These are phyloP conservation scores for Penicillium herquei DNA, from an alignment of 495 filamentous ascomycete species.

Conservation along the genomic window DNA sequence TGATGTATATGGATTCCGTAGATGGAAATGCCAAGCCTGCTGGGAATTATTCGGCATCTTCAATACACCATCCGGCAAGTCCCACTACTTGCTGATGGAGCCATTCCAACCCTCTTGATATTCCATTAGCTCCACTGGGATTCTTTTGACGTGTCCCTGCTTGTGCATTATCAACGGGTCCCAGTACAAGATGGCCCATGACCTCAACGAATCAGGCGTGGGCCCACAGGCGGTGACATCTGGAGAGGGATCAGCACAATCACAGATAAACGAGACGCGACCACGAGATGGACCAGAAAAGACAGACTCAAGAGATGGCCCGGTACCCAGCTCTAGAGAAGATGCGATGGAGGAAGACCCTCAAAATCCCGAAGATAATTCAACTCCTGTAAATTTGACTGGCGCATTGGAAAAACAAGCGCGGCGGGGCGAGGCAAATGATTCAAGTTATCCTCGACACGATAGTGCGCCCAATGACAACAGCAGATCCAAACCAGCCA, in stretches of 20 bases:
- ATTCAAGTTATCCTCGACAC: background rate
- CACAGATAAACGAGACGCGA: constrained; percentile 13
- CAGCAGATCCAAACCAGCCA: background rate
- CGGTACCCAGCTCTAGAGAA: constrained; percentile 4
- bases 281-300: constrained; percentile 5
- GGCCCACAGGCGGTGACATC: constrained; percentile 19
- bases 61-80: constrained; percentile 1
- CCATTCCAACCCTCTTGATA: background rate
- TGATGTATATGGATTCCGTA: no score
- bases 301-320: constrained; percentile 15
- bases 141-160: no score
- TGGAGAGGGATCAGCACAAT: constrained; percentile 12
- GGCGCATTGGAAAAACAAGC: constrained; percentile 26
- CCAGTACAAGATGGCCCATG: constrained; percentile 35
- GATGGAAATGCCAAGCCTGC: constrained; percentile 12
- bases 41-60: constrained; percentile 1
- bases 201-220: constrained; percentile 23
- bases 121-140: no score
- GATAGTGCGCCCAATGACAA: background rate
- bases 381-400: constrained; percentile 23
- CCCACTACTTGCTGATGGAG: constrained; percentile 5
- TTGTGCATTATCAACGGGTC: background rate
- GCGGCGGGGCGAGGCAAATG: constrained; percentile 10
- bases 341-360: constrained; percentile 13
- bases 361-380: background rate